Base-by-base conservation (phyloP, 371 early-diverging fungal genomes). In the Circinella minor region DNA sequence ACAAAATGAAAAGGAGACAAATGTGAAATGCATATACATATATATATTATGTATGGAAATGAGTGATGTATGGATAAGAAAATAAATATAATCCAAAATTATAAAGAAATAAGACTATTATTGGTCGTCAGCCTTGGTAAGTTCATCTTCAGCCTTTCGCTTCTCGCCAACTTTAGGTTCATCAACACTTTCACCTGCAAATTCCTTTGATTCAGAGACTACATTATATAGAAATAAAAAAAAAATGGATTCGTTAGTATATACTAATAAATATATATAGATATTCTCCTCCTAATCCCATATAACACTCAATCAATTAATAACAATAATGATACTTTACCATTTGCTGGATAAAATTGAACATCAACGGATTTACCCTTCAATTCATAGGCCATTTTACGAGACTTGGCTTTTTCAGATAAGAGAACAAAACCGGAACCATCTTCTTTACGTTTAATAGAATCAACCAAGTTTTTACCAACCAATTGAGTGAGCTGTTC, bases 141-240 rank as follows among this genome's bases (percentile, higher is more conserved):
- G 27, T 27, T 65, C 63, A n/a, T 69, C 63, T 55, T 69, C 69
- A 18, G 63, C 62, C 51, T 62, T 55, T 43, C 63, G 54, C 69
- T 69, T 69, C 39, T 69, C 63, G 34, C 69, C 69, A 43, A 37
- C 34, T 17, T 17, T 17, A 47, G 69, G 49, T 36, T 68, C 68
- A 15, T 46, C 9, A 6, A 15, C 38, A 34, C 43, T 49, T 34
- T 47, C 36, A 6, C 37, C 51, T 27, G 34, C 65, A n/a, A 47
- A 65, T n/a, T 48, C 47, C 14, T 36, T 36, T 38, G 43, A 18
- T 20, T 61, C 62, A 38, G 15, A 15, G 38, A 8, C 62, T 61
- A n/a, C n/a, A 57, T 17, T 27, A 3, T 51, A 17, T n/a, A 43
- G 11, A 43, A 43, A 43, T 27, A 27, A 47, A 47, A 1, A 47